Evolutionary conservation across 2,329 filamentous ascomycete genomes (phyloP), one percentile per base, ranked within the genome.

Genomic region (Penicillium brevicompactum): DNA sequence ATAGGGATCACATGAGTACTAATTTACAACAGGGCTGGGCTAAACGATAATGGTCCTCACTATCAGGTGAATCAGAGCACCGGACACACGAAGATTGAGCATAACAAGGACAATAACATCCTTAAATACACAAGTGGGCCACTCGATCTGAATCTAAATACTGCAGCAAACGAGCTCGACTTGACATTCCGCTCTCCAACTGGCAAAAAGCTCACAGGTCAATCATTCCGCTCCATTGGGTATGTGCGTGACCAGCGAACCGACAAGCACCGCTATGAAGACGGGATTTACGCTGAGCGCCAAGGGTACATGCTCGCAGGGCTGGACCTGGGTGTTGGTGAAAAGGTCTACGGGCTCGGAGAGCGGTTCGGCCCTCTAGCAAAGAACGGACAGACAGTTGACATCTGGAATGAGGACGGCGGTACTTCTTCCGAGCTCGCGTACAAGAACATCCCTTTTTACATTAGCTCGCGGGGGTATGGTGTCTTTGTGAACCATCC

Each of bases 351-450:
- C 70, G 89, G 89, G 0, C 80, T 92, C 4, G 89, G 89, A 1
- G 89, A 92, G 73, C 80, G 89, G 13, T 92, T 92, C 67, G 89
- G 89, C 0, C 84, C 87, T 6, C 89, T 89, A 73, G 88, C 89
- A 70, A 91, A 90, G 70, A 85, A 91, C 41, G 89, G 89, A 11
- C 88, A 92, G 70, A 79, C 81, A 11, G 76, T 92, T 2, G 78
- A 83, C 53, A 80, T 92, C n/a, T 83, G 80, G 80, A 84, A 84
- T 50, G 81, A 82, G 56, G 81, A 84, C 58, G 81, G 80, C 9
- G 74, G 74, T 2, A 76, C 74, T 18, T 72, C 69, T 4, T 75
- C 73, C 1, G 73, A 76, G 46, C 59, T 74, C 46, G 68, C 74
- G 5, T 76, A 76, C 55, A 76, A 76, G 60, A 76, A 75, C 37